phyloP scores from a whole-genome alignment of 2,329 filamentous ascomycete species.

The Colletotrichum sp. region DNA sequence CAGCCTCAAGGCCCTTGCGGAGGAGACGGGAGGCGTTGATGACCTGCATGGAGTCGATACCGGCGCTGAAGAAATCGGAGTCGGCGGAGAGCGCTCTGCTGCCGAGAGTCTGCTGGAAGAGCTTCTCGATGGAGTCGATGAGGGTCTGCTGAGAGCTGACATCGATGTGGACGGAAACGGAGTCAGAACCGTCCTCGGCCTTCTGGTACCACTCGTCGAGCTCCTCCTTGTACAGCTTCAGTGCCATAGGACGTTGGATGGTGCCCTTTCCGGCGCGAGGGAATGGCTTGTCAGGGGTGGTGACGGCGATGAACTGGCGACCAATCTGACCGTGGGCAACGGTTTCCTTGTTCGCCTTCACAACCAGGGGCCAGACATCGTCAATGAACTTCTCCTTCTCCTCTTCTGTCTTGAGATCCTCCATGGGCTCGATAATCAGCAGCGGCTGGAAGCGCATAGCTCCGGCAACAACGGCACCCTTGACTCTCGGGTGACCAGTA shows the following conservation, averaged over 20 bases:
- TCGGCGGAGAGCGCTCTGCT: slow-evolving; percentile 25
- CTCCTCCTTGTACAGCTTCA: slow-evolving; percentile 46
- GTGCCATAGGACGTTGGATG: slow-evolving; percentile 42
- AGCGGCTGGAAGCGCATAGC: slow-evolving; percentile 49
- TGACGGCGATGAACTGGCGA: slow-evolving; percentile 41
- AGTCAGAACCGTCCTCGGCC: slow-evolving; percentile 40
- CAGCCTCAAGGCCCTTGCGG: slow-evolving; percentile 33
- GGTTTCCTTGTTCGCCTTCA: slow-evolving; percentile 44
- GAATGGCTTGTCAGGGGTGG: slow-evolving; percentile 47
- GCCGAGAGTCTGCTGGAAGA: slow-evolving; percentile 24
- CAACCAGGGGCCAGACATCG: slow-evolving; percentile 47
- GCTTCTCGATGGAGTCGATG: slow-evolving; percentile 26
- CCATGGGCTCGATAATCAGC: slow-evolving; percentile 50
- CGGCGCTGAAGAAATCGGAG: slow-evolving; percentile 41
- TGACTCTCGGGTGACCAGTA: slow-evolving; percentile 41
- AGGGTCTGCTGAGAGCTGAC: slow-evolving; percentile 26
- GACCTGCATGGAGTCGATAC: slow-evolving; percentile 46
- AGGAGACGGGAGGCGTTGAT: slow-evolving; percentile 41
- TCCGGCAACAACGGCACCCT: slow-evolving; percentile 51
- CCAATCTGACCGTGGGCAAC: slow-evolving; percentile 49
- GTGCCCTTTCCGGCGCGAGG: slow-evolving; percentile 50
- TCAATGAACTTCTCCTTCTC: slow-evolving; percentile 39
- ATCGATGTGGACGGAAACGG: slow-evolving; percentile 48
- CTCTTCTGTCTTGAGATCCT: slow-evolving; percentile 30
- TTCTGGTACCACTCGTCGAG: slow-evolving; percentile 46